Percentiles rank a stretch among this genome's conserved stretches.
These are phyloP conservation scores for Aspergillus cavernicola DNA, from an alignment of 495 filamentous ascomycete species.

Conservation along the genomic window DNA sequence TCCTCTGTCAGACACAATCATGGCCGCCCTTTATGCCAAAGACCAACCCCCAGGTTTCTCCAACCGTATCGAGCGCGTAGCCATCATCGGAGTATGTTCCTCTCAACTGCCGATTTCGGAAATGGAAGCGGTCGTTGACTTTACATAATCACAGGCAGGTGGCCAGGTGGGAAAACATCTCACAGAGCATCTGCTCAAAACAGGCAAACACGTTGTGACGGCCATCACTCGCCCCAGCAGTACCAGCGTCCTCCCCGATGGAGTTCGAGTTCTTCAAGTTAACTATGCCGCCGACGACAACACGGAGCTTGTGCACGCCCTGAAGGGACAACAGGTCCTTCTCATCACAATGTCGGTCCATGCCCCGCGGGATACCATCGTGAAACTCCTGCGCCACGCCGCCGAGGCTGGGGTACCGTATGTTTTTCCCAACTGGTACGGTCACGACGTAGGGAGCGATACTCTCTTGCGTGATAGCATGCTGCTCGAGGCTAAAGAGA, in stretches of 20 bases:
- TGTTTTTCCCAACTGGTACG: slow-evolving; percentile 60
- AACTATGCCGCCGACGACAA: slow-evolving; percentile 43
- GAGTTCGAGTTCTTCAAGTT: slow-evolving; percentile 39
- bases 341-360: slow-evolving; percentile 52
- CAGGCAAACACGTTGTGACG: slow-evolving; percentile 49
- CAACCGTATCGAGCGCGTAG: slow-evolving; percentile 43
- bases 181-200: slow-evolving; percentile 43
- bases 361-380: slow-evolving; percentile 39
- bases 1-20: too few relatives aligned
- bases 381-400: slow-evolving; percentile 54
- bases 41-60: slow-evolving; percentile 36
- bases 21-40: slow-evolving; percentile 25
- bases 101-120: background rate
- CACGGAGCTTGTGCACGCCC: slow-evolving; percentile 37
- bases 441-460: slow-evolving; percentile 37
- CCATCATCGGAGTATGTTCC: slow-evolving; percentile 45
- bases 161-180: slow-evolving; percentile 56
- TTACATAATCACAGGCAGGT: slow-evolving; percentile 40
- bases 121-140: slow-evolving; percentile 1
- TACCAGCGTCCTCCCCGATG: slow-evolving; percentile 35
- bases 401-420: slow-evolving; percentile 56
- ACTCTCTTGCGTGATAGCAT: slow-evolving; percentile 6
- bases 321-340: slow-evolving; percentile 51
- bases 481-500: slow-evolving; percentile 3
- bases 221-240: slow-evolving; percentile 48